Evolutionary conservation across 768 basidiomycete genomes (phyloP), one percentile per base, ranked within the genome.

Genomic region (Kwoniella bestiolae): DNA sequence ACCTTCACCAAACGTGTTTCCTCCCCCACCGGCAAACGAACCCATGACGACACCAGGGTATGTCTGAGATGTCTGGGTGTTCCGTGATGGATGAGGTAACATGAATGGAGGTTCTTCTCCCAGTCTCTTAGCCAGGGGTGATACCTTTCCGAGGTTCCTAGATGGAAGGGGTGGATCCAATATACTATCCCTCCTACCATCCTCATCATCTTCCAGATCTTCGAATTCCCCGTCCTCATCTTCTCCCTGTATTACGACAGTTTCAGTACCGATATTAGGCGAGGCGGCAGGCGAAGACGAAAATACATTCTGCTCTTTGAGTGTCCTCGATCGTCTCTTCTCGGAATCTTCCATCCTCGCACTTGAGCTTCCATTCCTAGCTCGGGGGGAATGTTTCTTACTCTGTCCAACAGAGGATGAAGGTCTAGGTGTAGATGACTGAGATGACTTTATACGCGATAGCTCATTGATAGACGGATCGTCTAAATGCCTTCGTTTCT

Each of bases 1-100:
- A 2, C 47, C 67, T 35, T 65, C 68, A 6, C 46, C 73, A 52
- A 71, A 71, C 25, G 38, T 58, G 1, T 12, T 28, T 6, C 51
- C 59, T 3, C 49, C 46, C 3, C 65, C 68, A n/a, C 63, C 69
- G 0, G 72, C 60, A 38, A 72, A 72, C 5, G 69, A 62, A 3
- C 72, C 74, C 31, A 77, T 63, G 3, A 77, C 69, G 9, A 77
- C 69, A 5, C 73, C 75, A n/a, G 72, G 72, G 41, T 72, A 77
- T 8, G 60, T 59, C 32, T 68, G 60, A 16, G 61, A 60, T 1
- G 69, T 76, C 26, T n/a, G 12, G n/a, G 46, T 52, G n/a, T 25
- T 46, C 45, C 45, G 41, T 6, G 56, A 50, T 35, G 70, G 70
- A 52, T 69, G 65, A 29, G 67, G 62, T 8, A 74, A 57, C 70